Evolutionary conservation across 805 yeast genomes (phyloP), one percentile per base, ranked within the genome.

Genomic region (Candida succiphila): DNA sequence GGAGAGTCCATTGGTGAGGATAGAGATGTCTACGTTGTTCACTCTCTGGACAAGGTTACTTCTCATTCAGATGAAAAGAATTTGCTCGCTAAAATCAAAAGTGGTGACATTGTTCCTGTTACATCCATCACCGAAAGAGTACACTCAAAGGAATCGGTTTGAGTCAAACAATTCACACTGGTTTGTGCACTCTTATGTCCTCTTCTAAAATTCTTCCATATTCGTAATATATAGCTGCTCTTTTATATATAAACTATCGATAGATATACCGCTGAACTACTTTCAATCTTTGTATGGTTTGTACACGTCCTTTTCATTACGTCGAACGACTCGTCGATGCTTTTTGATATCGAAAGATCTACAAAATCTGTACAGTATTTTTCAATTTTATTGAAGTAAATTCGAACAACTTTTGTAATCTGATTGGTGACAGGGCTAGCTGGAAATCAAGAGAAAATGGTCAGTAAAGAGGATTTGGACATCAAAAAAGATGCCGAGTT

Each of bases 41-140:
- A 41, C 24, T 43, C 50, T 6, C 13, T 33, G 5, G 8, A 24
- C 12, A 30, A 37, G 26, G 37, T 44, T 17, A 36, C 31, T 17
- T 35, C 42, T 3, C 39, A 28, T 22, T 29, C 36, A n/a, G 50
- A 42, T 30, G 49, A 44, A 31, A 36, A 37, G 21, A 22, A 38
- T n/a, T 27, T 44, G 9, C 25, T 46, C 6, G 31, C 32, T 22
- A 40, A 47, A 4, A 34, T 46, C 26, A 39, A 27, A 20, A 40
- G 45, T 17, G 48, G 49, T 8, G 42, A 38, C 17, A 22, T 44
- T 13, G 39, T 42, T 27, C 48, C 48, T 15, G 48, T 43, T 23
- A 8, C 39, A 16, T 45, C 49, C 7, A 32, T 41, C 15, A 35
- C 34, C 27, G 38, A 44, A 17, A 21, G 29, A 21, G 14, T 33